These are phyloP conservation scores for Xylaria sp. DNA, from an alignment of 2,329 filamentous ascomycete genomes.

Conservation along the genomic window DNA sequence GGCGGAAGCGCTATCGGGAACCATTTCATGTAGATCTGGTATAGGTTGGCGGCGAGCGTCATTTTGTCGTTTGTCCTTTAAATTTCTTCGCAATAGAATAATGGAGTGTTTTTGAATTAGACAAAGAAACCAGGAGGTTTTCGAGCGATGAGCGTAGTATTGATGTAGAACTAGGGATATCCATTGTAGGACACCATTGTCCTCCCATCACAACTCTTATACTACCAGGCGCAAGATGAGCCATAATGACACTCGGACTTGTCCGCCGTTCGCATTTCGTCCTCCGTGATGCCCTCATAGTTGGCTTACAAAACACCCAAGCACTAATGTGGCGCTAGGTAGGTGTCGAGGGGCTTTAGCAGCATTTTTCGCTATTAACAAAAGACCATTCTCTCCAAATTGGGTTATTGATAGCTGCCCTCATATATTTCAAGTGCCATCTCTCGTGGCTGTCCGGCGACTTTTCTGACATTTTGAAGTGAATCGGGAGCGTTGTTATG, in stretches of 20 bases:
- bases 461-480: constrained; percentile 9
- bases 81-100: not conserved
- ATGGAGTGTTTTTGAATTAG: not conserved
- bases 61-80: constrained; percentile 22
- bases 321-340: not conserved
- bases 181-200: not conserved
- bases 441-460: constrained; percentile 1
- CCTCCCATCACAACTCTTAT: constrained; percentile 7
- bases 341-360: not conserved
- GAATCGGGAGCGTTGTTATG: constrained; percentile 19
- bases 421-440: not conserved
- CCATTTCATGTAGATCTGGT: constrained; percentile 44
- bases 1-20: constrained; percentile 42
- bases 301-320: constrained; percentile 21
- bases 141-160: not conserved
- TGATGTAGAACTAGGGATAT: constrained; percentile 5
- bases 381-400: not conserved
- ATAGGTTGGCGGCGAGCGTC: constrained; percentile 26
- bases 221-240: not conserved
- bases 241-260: not conserved
- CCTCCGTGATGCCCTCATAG: not conserved
- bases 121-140: not conserved
- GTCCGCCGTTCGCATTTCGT: not conserved
- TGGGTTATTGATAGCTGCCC: not conserved
- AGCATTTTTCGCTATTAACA: not conserved